A percentile compares a stretch with the other conserved stretches of the same genome.
Evolutionary conservation across 108 stramenopile species (phyloP).

Genomic region (Pseudonitzschia delicatissima): DNA sequence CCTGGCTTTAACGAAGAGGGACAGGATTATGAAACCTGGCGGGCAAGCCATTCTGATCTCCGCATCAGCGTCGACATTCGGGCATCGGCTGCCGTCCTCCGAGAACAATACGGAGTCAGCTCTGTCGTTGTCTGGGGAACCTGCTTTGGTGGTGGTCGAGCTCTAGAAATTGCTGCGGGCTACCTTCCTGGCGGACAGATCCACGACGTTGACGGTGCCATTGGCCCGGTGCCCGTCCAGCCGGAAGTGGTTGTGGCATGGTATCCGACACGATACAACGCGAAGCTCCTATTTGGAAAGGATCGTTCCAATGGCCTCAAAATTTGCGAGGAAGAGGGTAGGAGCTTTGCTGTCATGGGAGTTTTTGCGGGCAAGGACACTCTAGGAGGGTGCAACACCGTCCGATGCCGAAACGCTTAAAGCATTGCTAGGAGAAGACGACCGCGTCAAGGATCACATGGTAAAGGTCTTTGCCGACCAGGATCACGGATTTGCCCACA

Average conservation of each 20-base stretch:
- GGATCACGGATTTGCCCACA: constrained; percentile 81
- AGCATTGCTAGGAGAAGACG: constrained; percentile 54
- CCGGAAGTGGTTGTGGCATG: constrained; percentile 77
- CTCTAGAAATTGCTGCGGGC: constrained; percentile 75
- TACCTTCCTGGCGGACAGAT: constrained; percentile 55
- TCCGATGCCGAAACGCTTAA: constrained; percentile 66
- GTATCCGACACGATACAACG: constrained; percentile 85
- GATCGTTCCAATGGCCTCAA: not conserved
- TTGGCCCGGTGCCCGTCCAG: constrained; percentile 65
- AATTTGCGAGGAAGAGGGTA: constrained; percentile 16
- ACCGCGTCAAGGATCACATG: constrained; percentile 73
- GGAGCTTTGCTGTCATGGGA: constrained; percentile 69
- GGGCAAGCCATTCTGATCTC: constrained; percentile 59
- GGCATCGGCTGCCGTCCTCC: constrained; percentile 70
- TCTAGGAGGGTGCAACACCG: constrained; percentile 59
- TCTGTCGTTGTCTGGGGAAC: constrained; percentile 81
- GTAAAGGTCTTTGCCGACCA: constrained; percentile 82
- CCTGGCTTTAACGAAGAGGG: constrained; percentile 50
- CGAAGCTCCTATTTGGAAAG: constrained; percentile 54
- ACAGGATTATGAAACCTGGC: constrained; percentile 76
- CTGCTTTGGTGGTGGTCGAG: constrained; percentile 81
- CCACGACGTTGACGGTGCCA: constrained; percentile 59
- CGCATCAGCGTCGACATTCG: constrained; percentile 83
- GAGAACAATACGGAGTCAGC: constrained; percentile 74
- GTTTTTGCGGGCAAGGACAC: constrained; percentile 73